A percentile compares a stretch with the other conserved stretches of the same genome.
Conservation (phyloP, 805 yeast genomes). For the Komagataella ulmi region DNA sequence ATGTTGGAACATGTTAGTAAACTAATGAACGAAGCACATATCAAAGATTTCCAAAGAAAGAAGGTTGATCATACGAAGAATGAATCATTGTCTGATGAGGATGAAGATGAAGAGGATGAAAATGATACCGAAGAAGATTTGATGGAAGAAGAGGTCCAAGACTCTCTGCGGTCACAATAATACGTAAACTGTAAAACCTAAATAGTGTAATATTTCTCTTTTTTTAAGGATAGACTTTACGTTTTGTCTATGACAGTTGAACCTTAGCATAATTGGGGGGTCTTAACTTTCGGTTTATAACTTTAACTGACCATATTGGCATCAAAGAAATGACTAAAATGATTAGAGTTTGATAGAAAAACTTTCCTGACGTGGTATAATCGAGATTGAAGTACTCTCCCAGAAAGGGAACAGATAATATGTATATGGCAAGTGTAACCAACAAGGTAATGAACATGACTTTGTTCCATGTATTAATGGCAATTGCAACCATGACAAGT, state of each 20-base stretch:
- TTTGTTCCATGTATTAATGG: conserved; percentile 83
- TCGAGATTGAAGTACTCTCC: conserved; percentile 73
- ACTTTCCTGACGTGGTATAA: conserved; percentile 43
- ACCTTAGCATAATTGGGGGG: conserved; percentile 98
- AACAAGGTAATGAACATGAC: conserved; percentile 64
- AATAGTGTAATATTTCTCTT: neutral
- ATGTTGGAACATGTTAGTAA: conserved; percentile 31
- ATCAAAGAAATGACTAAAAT: conserved; percentile 59
- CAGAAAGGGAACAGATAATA: conserved; percentile 72
- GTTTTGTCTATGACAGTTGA: conserved; percentile 24
- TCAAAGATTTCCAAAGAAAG: conserved; percentile 73
- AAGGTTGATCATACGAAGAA: conserved; percentile 14
- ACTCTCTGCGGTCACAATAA: neutral
- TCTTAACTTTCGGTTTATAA: conserved; percentile 59
- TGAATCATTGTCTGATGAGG: conserved; percentile 5
- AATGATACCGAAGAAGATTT: conserved; percentile 13
- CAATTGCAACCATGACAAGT: conserved; percentile 84
- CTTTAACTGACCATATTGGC: conserved; percentile 83
- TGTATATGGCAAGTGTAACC: conserved; percentile 50
- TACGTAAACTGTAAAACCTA: neutral
- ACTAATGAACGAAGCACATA: conserved; percentile 62
- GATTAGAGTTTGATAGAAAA: conserved; percentile 55
- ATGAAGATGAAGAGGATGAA: conserved; percentile 10
- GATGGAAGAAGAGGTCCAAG: conserved; percentile 4
- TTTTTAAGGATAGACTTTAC: neutral